A percentile compares a stretch with the other conserved stretches of the same genome.
phyloP scores from a whole-genome alignment of 192 early-diverging fungal species.

The Backusella mclennaniae region DNA sequence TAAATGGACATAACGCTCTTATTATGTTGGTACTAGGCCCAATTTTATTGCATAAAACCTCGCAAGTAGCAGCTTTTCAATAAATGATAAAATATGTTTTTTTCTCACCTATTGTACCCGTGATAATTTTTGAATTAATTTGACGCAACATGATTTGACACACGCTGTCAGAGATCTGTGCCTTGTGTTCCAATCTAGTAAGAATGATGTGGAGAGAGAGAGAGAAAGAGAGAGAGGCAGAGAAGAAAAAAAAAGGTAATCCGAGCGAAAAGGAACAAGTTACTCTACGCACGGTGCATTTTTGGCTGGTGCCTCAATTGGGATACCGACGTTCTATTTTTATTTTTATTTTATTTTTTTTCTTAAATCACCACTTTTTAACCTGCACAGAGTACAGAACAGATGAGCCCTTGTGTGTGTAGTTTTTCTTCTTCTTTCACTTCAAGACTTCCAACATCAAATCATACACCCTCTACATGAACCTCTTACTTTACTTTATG shows the following conservation, averaged over 20 bases:
- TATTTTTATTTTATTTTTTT: constrained; percentile 8
- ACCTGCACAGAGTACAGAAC: constrained; percentile 4
- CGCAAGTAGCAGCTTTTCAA: not conserved
- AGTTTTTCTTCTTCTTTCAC: not conserved
- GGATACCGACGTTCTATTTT: constrained; percentile 6
- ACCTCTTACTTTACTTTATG: not conserved
- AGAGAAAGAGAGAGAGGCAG: not conserved
- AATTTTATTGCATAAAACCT: constrained; percentile 4
- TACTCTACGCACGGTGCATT: constrained; percentile 1
- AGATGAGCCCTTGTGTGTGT: not conserved
- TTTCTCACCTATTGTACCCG: constrained; percentile 1
- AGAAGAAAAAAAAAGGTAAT: not conserved
- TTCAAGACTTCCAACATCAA: not conserved
- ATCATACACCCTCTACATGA: not conserved
- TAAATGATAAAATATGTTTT: not conserved
- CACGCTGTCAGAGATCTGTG: not conserved
- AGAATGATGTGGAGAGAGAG: not conserved
- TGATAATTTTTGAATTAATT: not conserved
- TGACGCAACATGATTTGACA: constrained; percentile 1
- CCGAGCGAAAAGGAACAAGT: not conserved
- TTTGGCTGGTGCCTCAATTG: constrained; percentile 1
- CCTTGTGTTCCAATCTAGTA: not conserved
- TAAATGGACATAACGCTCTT: not conserved
- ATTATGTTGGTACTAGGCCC: not conserved
- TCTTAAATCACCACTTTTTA: constrained; percentile 2